Evolutionary conservation across 2,329 filamentous ascomycete species (phyloP).

Genomic region (Monascus ruber): DNA sequence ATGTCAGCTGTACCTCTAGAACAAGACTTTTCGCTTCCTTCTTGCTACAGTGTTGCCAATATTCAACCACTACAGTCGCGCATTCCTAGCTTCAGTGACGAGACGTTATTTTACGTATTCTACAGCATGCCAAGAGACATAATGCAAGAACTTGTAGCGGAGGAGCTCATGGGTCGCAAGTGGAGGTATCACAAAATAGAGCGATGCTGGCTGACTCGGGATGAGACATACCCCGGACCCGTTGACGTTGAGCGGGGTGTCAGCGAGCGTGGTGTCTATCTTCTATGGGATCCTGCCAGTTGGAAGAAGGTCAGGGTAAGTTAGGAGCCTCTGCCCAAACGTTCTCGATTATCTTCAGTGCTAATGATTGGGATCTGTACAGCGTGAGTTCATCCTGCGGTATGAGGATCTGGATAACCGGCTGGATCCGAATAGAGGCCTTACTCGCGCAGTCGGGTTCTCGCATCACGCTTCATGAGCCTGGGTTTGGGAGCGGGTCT

Average conservation of each 20-base stretch:
- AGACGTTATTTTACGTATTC: constrained; percentile 60
- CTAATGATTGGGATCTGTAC: constrained; percentile 6
- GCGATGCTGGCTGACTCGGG: constrained; percentile 40
- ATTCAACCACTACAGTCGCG: constrained; percentile 50
- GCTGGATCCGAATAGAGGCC: constrained; percentile 27
- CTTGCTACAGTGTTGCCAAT: constrained; percentile 55
- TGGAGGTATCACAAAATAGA: constrained; percentile 44
- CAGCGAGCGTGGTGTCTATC: constrained; percentile 40
- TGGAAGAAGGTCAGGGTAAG: constrained; percentile 41
- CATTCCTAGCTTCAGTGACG: constrained; percentile 48
- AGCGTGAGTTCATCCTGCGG: constrained; percentile 39
- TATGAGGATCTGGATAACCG: constrained; percentile 40
- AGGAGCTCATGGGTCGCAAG: constrained; percentile 46
- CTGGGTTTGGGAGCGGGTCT: constrained; percentile 2
- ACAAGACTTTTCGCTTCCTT: constrained; percentile 51
- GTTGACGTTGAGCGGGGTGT: constrained; percentile 37
- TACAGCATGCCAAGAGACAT: constrained; percentile 56
- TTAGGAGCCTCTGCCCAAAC: constrained; percentile 1
- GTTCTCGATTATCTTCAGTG: not conserved
- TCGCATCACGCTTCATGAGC: constrained; percentile 26
- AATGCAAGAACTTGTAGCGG: constrained; percentile 54
- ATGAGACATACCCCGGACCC: constrained; percentile 36
- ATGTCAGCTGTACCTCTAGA: constrained; percentile 47
- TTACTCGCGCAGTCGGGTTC: constrained; percentile 24
- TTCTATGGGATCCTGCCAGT: constrained; percentile 38